Conservation (phyloP, 2,329 filamentous ascomycete species). For the Colletotrichum tropicale region DNA sequence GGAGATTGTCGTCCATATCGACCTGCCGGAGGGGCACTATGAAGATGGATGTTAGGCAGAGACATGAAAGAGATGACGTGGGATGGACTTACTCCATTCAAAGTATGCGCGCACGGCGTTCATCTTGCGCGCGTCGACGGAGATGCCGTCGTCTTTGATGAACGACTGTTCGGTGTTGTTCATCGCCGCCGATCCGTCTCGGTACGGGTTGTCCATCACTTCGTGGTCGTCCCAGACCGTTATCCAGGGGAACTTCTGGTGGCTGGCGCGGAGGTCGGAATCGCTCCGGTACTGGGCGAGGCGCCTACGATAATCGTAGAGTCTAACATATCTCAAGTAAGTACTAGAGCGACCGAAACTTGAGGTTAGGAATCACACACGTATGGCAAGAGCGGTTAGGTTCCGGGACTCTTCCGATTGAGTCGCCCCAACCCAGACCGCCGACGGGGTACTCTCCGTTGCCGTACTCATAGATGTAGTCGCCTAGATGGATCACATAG, state of each 20-base stretch:
- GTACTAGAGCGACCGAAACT: rapidly evolving
- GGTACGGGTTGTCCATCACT: conserved; percentile 69
- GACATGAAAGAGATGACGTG: rapidly evolving
- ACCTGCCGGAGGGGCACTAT: conserved; percentile 47
- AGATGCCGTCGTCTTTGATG: conserved; percentile 60
- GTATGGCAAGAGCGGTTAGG: conserved; percentile 56
- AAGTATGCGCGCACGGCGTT: conserved; percentile 75
- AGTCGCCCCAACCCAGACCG: conserved; percentile 51
- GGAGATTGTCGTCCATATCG: conserved; percentile 71
- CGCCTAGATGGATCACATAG: conserved; percentile 66
- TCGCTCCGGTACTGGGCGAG: conserved; percentile 45
- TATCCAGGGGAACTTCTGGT: conserved; percentile 49
- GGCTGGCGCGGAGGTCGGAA: conserved; percentile 44
- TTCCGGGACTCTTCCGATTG: conserved; percentile 54
- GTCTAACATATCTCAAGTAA: conserved; percentile 17
- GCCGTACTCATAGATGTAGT: conserved; percentile 66
- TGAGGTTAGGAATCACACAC: conserved; percentile 30
- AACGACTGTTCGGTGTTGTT: conserved; percentile 74
- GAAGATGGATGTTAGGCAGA: not conserved
- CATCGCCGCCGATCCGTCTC: conserved; percentile 62
- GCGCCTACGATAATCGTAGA: conserved; percentile 48
- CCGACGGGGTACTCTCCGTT: conserved; percentile 41
- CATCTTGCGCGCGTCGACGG: conserved; percentile 73
- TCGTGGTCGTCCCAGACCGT: conserved; percentile 50
- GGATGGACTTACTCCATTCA: conserved; percentile 53